A percentile compares a stretch with the other conserved stretches of the same genome.
Evolutionary conservation across 306 rosid species (phyloP).

Genomic region (Calophaca sinica): DNA sequence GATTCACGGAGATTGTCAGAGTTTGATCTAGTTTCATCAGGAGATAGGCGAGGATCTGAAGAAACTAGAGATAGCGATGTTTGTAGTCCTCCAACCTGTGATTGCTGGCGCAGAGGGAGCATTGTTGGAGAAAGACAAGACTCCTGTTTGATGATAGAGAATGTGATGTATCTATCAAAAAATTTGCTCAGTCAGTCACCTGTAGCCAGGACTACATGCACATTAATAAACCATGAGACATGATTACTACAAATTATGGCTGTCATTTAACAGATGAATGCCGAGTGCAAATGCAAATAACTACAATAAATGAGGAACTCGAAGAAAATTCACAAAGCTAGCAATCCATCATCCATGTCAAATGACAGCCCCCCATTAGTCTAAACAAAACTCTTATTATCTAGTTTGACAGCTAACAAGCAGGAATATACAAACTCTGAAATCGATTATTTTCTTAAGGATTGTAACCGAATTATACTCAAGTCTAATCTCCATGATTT

Average conservation of each 20-base stretch:
- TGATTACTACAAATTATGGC: background rate
- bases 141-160: conserved; percentile 65
- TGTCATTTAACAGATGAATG: background rate
- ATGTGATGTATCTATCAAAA: conserved; percentile 61
- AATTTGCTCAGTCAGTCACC: conserved; percentile 17
- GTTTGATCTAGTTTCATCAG: conserved; percentile 83
- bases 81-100: conserved; percentile 49
- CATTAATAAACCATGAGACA: background rate
- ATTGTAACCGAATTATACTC: background rate
- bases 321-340: background rate
- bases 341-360: background rate
- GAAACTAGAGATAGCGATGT: conserved; percentile 83
- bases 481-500: background rate
- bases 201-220: background rate
- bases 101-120: conserved; percentile 60
- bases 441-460: background rate
- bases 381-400: background rate
- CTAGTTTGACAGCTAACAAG: background rate
- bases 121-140: conserved; percentile 47
- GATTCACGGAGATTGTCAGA: conserved; percentile 77
- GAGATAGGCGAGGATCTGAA: conserved; percentile 68
- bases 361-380: background rate
- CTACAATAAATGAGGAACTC: background rate
- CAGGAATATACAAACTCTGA: background rate
- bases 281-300: background rate